Conservation (phyloP, 2,329 filamentous ascomycete genomes). For the Cercospora sp. region DNA sequence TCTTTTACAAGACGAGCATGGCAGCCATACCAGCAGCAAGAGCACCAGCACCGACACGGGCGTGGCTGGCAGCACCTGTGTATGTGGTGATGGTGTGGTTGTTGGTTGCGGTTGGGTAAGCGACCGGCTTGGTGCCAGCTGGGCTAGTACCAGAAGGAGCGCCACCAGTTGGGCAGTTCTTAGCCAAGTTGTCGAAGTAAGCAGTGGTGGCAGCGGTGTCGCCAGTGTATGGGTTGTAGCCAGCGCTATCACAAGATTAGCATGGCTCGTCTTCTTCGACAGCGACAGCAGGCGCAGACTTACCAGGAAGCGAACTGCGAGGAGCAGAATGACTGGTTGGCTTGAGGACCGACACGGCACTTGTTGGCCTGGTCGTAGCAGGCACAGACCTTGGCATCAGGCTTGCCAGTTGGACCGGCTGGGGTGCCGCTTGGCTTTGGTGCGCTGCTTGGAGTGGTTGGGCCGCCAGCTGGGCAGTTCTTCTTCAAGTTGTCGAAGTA, state of each 20-base stretch:
- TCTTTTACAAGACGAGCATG: not conserved
- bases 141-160: not conserved
- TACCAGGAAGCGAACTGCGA: not conserved
- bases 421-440: not conserved
- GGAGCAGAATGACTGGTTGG: not conserved
- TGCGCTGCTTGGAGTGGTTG: not conserved
- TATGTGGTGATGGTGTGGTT: not conserved
- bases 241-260: not conserved
- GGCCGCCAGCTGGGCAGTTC: not conserved
- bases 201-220: not conserved
- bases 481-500: not conserved
- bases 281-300: not conserved
- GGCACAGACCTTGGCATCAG: not conserved
- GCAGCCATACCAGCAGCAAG: constrained; percentile 1
- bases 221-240: not conserved
- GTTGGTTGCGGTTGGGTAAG: not conserved
- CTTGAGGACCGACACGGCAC: not conserved
- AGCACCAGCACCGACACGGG: not conserved
- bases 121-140: not conserved
- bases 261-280: not conserved
- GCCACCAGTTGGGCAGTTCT: not conserved
- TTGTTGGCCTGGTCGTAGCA: not conserved
- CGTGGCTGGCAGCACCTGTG: not conserved
- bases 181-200: constrained; percentile 2
- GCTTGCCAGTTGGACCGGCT: not conserved